phyloP scores from a whole-genome alignment of 176 grass and related monocot genomes.

The Cenchrus purpureus region DNA sequence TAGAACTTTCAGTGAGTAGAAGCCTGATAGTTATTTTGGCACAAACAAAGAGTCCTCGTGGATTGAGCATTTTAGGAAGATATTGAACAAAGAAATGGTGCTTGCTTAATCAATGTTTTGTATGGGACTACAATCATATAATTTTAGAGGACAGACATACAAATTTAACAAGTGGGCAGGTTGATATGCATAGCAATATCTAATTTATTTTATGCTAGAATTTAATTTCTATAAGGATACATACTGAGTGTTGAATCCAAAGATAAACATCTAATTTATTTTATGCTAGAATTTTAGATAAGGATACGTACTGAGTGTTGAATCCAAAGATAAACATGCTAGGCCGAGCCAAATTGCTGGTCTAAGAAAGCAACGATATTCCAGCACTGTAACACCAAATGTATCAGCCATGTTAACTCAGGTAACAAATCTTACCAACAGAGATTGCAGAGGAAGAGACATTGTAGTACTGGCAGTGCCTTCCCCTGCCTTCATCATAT shows the following conservation, averaged over 20 bases:
- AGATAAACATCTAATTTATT: background rate
- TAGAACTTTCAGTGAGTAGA: slow-evolving; percentile 1
- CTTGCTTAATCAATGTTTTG: background rate
- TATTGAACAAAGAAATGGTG: background rate
- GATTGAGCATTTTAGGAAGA: too few species aligned
- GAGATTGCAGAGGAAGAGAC: slow-evolving; percentile 43
- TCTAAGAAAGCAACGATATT: slow-evolving; percentile 1
- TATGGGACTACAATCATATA: background rate
- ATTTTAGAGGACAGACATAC: background rate
- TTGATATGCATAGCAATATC: background rate
- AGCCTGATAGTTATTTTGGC: background rate
- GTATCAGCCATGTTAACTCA: background rate
- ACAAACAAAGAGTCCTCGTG: slow-evolving; percentile 1
- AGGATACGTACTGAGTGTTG: background rate
- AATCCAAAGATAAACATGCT: background rate
- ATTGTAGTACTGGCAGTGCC: slow-evolving; percentile 62
- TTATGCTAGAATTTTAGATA: background rate
- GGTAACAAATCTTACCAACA: slow-evolving; percentile 46
- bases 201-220: background rate
- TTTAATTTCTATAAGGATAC: background rate
- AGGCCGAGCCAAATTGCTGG: background rate
- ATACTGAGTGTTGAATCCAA: background rate
- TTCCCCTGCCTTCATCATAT: slow-evolving; percentile 56
- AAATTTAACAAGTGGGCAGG: background rate
- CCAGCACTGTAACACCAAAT: background rate